Evolutionary conservation across 2,329 filamentous ascomycete genomes (phyloP).

Genomic region (Xylaria sp.): DNA sequence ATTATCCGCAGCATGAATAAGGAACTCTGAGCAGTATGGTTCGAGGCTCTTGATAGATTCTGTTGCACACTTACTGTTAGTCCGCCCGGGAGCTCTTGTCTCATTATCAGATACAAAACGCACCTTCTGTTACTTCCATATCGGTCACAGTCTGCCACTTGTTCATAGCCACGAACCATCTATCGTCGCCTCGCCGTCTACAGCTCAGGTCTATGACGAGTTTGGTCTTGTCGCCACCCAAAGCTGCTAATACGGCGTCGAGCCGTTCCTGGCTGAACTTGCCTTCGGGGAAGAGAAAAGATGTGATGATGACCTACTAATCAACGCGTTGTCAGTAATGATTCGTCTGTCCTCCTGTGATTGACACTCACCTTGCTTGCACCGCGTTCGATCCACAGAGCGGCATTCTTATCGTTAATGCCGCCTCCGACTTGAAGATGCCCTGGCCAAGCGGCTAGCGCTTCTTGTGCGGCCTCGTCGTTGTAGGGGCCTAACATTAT

Average conservation of each 20-base stretch:
- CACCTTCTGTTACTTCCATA: conserved; percentile 91
- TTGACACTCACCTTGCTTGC: conserved; percentile 79
- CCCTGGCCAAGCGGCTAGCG: conserved; percentile 80
- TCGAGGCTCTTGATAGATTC: conserved; percentile 84
- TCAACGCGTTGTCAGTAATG: conserved; percentile 22
- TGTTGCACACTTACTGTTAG: conserved; percentile 50
- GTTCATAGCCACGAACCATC: conserved; percentile 98
- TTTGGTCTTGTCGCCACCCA: conserved; percentile 79
- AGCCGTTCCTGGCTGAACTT: conserved; percentile 83
- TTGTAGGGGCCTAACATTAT: conserved; percentile 97
- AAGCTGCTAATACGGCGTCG: conserved; percentile 75
- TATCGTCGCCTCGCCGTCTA: conserved; percentile 74
- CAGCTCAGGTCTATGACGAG: conserved; percentile 97
- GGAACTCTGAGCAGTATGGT: conserved; percentile 94
- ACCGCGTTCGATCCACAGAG: conserved; percentile 85
- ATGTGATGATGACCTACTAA: conserved; percentile 92
- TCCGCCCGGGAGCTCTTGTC: not conserved
- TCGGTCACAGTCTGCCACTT: conserved; percentile 99
- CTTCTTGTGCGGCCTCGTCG: conserved; percentile 79
- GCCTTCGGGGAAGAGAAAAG: conserved; percentile 88
- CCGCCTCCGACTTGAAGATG: conserved; percentile 94
- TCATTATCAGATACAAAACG: conserved; percentile 31
- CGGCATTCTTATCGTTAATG: conserved; percentile 86
- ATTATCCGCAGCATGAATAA: conserved; percentile 97
- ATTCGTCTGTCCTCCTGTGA: not conserved